A percentile compares a stretch with the other conserved stretches of the same genome.
phyloP scores from a whole-genome alignment of 176 grass and related monocot genomes.

The Oryza australiensis region DNA sequence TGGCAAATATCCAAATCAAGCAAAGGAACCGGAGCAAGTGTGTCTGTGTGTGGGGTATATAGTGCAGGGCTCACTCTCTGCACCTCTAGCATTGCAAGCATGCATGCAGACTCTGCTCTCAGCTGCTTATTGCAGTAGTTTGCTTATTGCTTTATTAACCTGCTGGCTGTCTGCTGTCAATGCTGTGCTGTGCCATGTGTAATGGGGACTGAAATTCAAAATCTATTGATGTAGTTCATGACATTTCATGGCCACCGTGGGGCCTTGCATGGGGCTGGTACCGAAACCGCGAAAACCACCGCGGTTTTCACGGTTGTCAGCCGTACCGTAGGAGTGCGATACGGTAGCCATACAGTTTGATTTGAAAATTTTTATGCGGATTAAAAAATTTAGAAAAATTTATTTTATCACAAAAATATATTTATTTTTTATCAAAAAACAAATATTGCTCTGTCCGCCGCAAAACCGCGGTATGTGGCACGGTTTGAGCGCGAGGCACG shows the following conservation, averaged over 20 bases:
- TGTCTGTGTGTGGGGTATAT: background rate
- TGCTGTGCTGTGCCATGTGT: constrained; percentile 26
- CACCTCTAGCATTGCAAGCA: background rate
- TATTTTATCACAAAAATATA: too few relatives aligned
- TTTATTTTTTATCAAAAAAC: too few relatives aligned
- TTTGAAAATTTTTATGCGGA: too few relatives aligned
- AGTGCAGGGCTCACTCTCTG: background rate
- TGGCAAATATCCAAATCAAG: background rate
- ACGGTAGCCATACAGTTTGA: too few relatives aligned
- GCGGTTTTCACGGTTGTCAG: too few relatives aligned
- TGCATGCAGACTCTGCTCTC: background rate
- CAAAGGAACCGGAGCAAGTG: background rate
- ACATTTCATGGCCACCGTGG: constrained; percentile 7
- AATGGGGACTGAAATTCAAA: constrained; percentile 11
- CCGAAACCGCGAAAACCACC: too few relatives aligned
- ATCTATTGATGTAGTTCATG: constrained; percentile 6
- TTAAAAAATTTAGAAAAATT: too few relatives aligned
- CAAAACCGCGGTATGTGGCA: too few relatives aligned
- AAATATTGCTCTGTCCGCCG: too few relatives aligned
- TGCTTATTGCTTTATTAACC: background rate
- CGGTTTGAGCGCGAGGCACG: too few relatives aligned
- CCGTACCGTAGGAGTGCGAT: too few relatives aligned
- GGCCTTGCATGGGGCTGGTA: background rate
- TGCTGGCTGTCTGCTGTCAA: background rate
- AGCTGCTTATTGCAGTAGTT: background rate